These are phyloP conservation scores for Kodamaea derodonti DNA, from an alignment of 1,139 yeast species.

Conservation along the genomic window DNA sequence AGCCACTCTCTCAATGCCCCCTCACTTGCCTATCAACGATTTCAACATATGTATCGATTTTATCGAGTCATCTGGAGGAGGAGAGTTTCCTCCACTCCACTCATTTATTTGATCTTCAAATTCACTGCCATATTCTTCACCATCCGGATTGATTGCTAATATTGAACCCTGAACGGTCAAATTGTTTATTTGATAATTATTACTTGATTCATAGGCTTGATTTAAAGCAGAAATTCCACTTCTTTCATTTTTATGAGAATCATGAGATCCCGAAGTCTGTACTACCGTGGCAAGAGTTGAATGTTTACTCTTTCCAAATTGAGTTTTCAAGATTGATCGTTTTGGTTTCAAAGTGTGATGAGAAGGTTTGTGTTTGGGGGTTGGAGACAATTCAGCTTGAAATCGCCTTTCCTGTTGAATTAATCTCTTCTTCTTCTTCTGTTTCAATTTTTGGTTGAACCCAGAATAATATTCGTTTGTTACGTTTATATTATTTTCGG, in stretches of 20 bases:
- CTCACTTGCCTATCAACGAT: conserved; percentile 4
- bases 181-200: conserved; percentile 7
- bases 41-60: conserved; percentile 11
- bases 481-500: conserved; percentile 12
- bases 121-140: conserved; percentile 1
- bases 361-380: conserved; percentile 44
- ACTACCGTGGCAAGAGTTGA: neutral
- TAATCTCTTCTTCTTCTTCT: conserved; percentile 11
- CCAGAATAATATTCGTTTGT: conserved; percentile 26
- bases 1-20: too few relatives aligned
- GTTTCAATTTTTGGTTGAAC: conserved; percentile 16
- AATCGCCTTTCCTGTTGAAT: conserved; percentile 6
- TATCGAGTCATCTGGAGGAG: conserved; percentile 7
- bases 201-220: conserved; percentile 11
- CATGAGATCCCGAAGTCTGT: neutral
- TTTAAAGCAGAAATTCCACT: conserved; percentile 14
- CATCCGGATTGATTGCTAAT: conserved; percentile 4
- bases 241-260: conserved; percentile 6
- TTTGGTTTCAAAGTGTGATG: conserved; percentile 43
- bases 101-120: conserved; percentile 3
- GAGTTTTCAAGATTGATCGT: conserved; percentile 35
- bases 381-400: conserved; percentile 26
- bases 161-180: conserved; percentile 13
- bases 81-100: conserved; percentile 1
- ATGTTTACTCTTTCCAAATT: neutral